phyloP scores from a whole-genome alignment of 2,329 filamentous ascomycete species.

The Lasiodiplodia citricola region DNA sequence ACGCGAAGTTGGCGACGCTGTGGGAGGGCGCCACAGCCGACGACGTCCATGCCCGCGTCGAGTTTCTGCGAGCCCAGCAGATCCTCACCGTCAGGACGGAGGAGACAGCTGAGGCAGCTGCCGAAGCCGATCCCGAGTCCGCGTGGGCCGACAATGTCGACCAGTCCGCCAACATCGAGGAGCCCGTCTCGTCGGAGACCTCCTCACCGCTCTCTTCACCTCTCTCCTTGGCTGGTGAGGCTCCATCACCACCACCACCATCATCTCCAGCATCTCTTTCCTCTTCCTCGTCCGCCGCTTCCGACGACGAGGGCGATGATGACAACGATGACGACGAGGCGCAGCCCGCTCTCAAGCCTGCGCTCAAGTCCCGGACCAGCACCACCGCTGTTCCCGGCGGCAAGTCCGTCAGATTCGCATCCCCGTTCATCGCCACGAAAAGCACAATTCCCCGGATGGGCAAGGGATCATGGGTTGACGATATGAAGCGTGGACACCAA shows the following conservation, averaged over 20 bases:
- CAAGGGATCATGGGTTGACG: not conserved
- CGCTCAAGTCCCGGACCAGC: not conserved
- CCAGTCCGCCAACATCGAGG: not conserved
- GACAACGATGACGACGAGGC: not conserved
- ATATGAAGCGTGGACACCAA: not conserved
- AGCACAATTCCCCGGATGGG: not conserved
- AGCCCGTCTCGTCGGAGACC: not conserved
- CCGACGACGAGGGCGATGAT: not conserved
- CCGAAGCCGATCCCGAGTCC: not conserved
- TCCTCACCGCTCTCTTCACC: slow-evolving; percentile 1
- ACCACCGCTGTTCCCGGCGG: not conserved
- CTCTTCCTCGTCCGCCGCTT: not conserved
- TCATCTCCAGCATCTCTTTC: not conserved
- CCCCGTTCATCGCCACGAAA: not conserved
- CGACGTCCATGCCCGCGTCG: slow-evolving; percentile 9
- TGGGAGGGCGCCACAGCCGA: slow-evolving; percentile 4
- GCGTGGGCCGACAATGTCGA: not conserved
- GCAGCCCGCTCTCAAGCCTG: not conserved
- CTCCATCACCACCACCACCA: not conserved
- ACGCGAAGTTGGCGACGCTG: slow-evolving; percentile 1
- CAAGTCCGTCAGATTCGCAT: not conserved
- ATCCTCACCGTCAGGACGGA: not conserved
- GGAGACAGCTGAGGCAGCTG: not conserved
- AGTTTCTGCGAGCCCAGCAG: slow-evolving; percentile 9
- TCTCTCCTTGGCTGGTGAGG: not conserved